These are phyloP conservation scores for Porphyrellus cyaneotinctus DNA, from an alignment of 768 basidiomycete species.

Conservation along the genomic window DNA sequence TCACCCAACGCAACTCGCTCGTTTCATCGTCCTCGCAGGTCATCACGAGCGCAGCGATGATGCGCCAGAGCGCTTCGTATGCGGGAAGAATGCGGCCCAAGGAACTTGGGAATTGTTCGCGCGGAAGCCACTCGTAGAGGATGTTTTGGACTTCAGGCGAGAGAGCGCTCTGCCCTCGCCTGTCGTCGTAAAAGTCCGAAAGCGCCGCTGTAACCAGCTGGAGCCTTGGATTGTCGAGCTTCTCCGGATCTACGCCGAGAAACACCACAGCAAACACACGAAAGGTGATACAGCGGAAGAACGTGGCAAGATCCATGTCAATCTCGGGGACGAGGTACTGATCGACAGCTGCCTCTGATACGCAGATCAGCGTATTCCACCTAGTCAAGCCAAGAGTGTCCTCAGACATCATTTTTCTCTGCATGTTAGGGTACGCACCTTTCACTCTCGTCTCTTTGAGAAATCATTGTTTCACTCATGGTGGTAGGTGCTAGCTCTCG, in stretches of 20 bases:
- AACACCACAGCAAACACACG: slow-evolving; percentile 42
- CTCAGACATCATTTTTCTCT: neutral
- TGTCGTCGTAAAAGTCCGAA: slow-evolving; percentile 41
- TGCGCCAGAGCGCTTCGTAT: slow-evolving; percentile 63
- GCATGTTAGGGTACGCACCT: slow-evolving; percentile 13
- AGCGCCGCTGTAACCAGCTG: slow-evolving; percentile 38
- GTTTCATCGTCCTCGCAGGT: slow-evolving; percentile 25
- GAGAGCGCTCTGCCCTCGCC: slow-evolving; percentile 19
- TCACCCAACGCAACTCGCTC: slow-evolving; percentile 20
- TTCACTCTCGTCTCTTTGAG: slow-evolving; percentile 1
- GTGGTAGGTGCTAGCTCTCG: slow-evolving; percentile 1
- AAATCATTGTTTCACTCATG: neutral
- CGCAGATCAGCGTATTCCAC: slow-evolving; percentile 13
- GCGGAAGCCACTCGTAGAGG: slow-evolving; percentile 41
- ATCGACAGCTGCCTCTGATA: slow-evolving; percentile 9
- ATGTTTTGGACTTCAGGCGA: slow-evolving; percentile 33
- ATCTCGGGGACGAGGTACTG: slow-evolving; percentile 11
- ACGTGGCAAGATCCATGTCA: slow-evolving; percentile 32
- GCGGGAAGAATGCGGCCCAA: slow-evolving; percentile 53
- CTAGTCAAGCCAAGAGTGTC: neutral
- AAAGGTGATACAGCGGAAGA: slow-evolving; percentile 44
- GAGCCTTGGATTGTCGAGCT: slow-evolving; percentile 28
- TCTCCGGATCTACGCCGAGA: slow-evolving; percentile 30
- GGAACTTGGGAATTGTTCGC: slow-evolving; percentile 22
- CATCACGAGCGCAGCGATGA: slow-evolving; percentile 46